phyloP scores from a whole-genome alignment of 78 protist genomes.

The Tieghemostelium lacteum region DNA sequence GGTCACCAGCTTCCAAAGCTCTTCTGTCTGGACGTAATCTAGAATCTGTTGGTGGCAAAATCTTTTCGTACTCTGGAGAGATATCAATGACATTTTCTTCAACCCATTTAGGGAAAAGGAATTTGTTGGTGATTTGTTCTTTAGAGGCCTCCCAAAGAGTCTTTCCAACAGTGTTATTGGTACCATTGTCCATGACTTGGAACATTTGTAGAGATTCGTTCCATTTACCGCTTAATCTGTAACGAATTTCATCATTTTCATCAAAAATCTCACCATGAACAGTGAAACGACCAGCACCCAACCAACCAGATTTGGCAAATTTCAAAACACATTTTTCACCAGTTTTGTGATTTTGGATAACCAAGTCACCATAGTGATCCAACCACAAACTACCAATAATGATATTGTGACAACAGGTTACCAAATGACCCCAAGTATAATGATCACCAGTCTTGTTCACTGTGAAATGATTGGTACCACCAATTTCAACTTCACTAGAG shows the following conservation, averaged over 20 bases:
- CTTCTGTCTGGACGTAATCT: constrained; percentile 64
- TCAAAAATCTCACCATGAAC: constrained; percentile 78
- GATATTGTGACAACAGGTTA: constrained; percentile 76
- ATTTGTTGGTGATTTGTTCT: constrained; percentile 44
- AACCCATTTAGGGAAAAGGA: constrained; percentile 63
- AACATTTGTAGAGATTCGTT: constrained; percentile 64
- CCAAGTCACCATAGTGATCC: constrained; percentile 77
- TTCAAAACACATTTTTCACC: constrained; percentile 66
- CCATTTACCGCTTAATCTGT: constrained; percentile 79
- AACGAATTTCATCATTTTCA: constrained; percentile 60
- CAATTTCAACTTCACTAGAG: constrained; percentile 73
- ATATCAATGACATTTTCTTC: constrained; percentile 53
- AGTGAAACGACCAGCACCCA: constrained; percentile 74
- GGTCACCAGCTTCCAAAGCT: constrained; percentile 75
- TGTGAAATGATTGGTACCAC: constrained; percentile 64
- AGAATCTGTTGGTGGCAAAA: constrained; percentile 72
- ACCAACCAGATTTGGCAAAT: constrained; percentile 83
- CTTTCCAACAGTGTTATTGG: constrained; percentile 4
- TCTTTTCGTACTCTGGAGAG: constrained; percentile 34
- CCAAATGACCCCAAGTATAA: constrained; percentile 74
- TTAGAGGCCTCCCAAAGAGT: constrained; percentile 75
- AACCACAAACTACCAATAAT: constrained; percentile 79
- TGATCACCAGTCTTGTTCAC: constrained; percentile 57
- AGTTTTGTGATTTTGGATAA: constrained; percentile 69
- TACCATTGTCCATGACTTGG: constrained; percentile 56